Evolutionary conservation across 1,284 basidiomycete genomes (phyloP).

Genomic region (Sporisorium exsertum): DNA sequence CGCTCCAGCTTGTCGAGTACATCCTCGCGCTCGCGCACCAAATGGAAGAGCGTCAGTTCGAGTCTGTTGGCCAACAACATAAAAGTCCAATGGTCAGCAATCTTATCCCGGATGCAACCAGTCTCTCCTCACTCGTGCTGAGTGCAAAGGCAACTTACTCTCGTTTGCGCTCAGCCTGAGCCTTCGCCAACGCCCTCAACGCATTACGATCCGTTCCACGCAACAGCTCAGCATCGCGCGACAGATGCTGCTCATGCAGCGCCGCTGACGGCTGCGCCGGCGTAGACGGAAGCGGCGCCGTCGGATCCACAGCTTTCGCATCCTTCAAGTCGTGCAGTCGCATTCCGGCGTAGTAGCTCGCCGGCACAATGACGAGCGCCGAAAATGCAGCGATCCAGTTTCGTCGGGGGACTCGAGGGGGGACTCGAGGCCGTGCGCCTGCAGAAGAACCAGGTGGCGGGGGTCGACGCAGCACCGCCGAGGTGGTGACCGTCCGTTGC

Average conservation of each 20-base stretch:
- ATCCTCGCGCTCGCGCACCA: conserved; percentile 49
- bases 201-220: neutral
- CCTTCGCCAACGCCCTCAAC: conserved; percentile 6
- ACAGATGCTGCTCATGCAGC: conserved; percentile 12
- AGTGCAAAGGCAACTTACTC: conserved; percentile 17
- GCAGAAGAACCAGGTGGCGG: neutral
- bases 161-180: conserved; percentile 14
- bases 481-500: conserved; percentile 13
- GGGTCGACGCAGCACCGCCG: conserved; percentile 1
- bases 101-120: too few relatives aligned
- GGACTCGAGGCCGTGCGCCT: conserved; percentile 9
- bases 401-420: conserved; percentile 14
- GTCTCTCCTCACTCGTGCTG: too few relatives aligned
- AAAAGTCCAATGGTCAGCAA: too few relatives aligned
- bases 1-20: conserved; percentile 50
- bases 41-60: conserved; percentile 42
- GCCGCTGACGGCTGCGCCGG: conserved; percentile 4
- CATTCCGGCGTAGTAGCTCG: conserved; percentile 40
- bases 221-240: neutral
- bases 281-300: conserved; percentile 9
- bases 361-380: conserved; percentile 39
- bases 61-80: conserved; percentile 7
- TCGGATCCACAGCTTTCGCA: conserved; percentile 13
- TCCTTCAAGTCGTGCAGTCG: conserved; percentile 37
- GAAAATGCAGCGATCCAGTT: conserved; percentile 52